Evolutionary conservation across 2,329 filamentous ascomycete genomes (phyloP).

Genomic region (Epichloe gansuensis): DNA sequence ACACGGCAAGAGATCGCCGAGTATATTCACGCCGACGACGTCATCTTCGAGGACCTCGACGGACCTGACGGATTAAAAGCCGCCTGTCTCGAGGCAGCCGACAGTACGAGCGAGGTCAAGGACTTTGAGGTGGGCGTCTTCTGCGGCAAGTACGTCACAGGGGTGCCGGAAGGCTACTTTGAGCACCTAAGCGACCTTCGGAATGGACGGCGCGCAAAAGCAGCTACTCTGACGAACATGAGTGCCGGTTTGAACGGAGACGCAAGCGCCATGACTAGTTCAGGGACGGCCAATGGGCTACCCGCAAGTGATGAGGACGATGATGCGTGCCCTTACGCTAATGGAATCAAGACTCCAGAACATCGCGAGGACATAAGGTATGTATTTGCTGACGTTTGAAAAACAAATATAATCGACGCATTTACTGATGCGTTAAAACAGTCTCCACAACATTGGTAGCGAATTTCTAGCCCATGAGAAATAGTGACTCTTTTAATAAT

Average conservation of each 20-base stretch:
- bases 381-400: not conserved
- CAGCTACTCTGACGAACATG: not conserved
- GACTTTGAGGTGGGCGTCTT: constrained; percentile 89
- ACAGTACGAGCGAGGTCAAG: constrained; percentile 34
- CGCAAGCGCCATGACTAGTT: not conserved
- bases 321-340: not conserved
- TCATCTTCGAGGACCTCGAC: constrained; percentile 40
- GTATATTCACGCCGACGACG: constrained; percentile 8
- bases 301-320: not conserved
- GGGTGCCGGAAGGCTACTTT: constrained; percentile 70
- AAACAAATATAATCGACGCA: too few species aligned
- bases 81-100: constrained; percentile 60
- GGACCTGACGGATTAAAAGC: constrained; percentile 51
- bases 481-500: not conserved
- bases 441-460: not conserved
- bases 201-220: constrained; percentile 40
- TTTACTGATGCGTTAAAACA: not conserved
- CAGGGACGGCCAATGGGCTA: not conserved
- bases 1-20: constrained; percentile 25
- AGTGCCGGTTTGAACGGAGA: not conserved
- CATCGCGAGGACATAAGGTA: constrained; percentile 6
- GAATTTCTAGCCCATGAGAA: not conserved
- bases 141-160: constrained; percentile 75
- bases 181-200: constrained; percentile 62
- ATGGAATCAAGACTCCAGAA: not conserved